A percentile compares a stretch with the other conserved stretches of the same genome.
Conservation (phyloP, 768 basidiomycete genomes). For the Boletus rex-veris region DNA sequence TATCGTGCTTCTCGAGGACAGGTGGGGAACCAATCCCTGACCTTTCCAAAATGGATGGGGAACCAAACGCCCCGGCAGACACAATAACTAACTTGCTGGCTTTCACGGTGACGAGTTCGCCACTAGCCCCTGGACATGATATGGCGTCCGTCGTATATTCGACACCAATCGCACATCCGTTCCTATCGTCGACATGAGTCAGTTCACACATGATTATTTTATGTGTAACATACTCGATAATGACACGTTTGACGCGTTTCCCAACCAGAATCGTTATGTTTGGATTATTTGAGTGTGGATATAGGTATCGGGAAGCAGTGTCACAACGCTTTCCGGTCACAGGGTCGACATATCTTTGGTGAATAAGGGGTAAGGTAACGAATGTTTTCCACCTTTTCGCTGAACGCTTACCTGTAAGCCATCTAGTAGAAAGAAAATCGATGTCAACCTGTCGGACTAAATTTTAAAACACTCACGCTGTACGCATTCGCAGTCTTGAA, state of each 20-base stretch:
- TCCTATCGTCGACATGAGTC: not conserved
- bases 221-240: not conserved
- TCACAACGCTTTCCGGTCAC: constrained; percentile 3
- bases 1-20: not conserved
- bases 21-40: constrained; percentile 1
- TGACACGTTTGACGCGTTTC: constrained; percentile 1
- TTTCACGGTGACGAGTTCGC: not conserved
- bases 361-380: not conserved
- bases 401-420: constrained; percentile 13
- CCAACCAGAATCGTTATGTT: constrained; percentile 1
- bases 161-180: not conserved
- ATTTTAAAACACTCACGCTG: constrained; percentile 13
- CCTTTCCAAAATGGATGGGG: constrained; percentile 6
- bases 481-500: constrained; percentile 33
- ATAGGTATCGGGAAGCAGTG: constrained; percentile 1
- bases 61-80: constrained; percentile 5
- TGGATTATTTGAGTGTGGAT: not conserved
- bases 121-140: not conserved
- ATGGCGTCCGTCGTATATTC: not conserved
- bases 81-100: not conserved
- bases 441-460: no score
- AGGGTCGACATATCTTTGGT: not conserved
- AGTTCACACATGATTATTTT: not conserved
- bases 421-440: constrained; percentile 3
- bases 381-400: not conserved